Evolutionary conservation across 2,329 filamentous ascomycete genomes (phyloP).

Genomic region (Talaromyces sp.): DNA sequence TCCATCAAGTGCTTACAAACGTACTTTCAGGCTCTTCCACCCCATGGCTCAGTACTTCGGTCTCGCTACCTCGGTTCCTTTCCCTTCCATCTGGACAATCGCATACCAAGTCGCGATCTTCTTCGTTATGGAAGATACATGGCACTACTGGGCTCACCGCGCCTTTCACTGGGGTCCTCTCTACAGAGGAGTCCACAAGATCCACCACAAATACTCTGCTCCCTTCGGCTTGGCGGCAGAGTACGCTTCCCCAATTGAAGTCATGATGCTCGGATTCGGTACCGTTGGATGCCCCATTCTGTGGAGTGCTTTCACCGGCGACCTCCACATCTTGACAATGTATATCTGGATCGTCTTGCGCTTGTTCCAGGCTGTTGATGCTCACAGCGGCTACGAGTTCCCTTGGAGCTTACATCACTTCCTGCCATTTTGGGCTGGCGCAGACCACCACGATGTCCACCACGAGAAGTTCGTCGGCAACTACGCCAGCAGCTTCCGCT

Average conservation of each 20-base stretch:
- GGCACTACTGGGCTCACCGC: conserved; percentile 98
- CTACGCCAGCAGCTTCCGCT: conserved; percentile 95
- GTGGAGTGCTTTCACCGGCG: conserved; percentile 74
- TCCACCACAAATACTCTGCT: conserved; percentile 97
- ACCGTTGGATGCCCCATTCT: conserved; percentile 76
- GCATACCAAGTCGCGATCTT: conserved; percentile 86
- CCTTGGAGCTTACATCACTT: conserved; percentile 95
- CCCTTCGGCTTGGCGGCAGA: conserved; percentile 95
- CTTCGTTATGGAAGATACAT: conserved; percentile 92
- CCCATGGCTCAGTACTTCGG: conserved; percentile 90
- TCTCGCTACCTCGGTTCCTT: conserved; percentile 80
- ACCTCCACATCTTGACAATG: conserved; percentile 96
- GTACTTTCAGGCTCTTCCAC: conserved; percentile 70
- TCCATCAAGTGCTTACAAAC: background rate
- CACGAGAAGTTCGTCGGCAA: conserved; percentile 99
- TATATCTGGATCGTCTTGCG: conserved; percentile 92
- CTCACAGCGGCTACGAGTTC: conserved; percentile 97
- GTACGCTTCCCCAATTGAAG: conserved; percentile 95
- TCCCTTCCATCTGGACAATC: conserved; percentile 81
- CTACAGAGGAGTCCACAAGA: conserved; percentile 97
- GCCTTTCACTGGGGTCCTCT: conserved; percentile 88
- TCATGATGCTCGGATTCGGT: conserved; percentile 87
- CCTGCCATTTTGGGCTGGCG: conserved; percentile 95
- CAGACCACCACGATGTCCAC: conserved; percentile 92
- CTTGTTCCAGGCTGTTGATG: conserved; percentile 95